Evolutionary conservation across 2,329 filamentous ascomycete species (phyloP), one percentile per base, ranked within the genome.

Genomic region (Myriosclerotinia scirpicola): DNA sequence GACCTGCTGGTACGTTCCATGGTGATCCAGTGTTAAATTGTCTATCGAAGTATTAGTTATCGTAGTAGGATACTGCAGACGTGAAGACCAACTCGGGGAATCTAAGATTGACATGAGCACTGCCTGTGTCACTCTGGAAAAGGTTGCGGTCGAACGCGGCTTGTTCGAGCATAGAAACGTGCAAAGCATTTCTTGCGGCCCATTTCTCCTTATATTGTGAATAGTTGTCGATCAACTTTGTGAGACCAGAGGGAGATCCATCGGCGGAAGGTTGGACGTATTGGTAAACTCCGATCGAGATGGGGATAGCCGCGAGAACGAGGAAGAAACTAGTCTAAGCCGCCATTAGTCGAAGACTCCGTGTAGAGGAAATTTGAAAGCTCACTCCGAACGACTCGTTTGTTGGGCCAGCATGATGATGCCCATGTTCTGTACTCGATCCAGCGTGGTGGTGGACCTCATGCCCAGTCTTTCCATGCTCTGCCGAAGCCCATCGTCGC

Each of bases 1-100:
- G 84, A 62, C 88, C 88, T 54, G 88, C 85, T 42, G 82, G 79
- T 65, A 89, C 83, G 74, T 90, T 90, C 77, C 81, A 87, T 20
- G 87, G 87, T 1, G 85, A 85, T 63, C 85, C 84, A 30, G 79
- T 77, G 75, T 90, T 89, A 78, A 90, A 84, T 70, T 84, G 79
- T 72, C 87, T 90, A 74, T 86, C 72, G 17, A 11, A 38, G 15
- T 22, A 44, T 52, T 44, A 48, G 48, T 34, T 53, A 34, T 15
- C 22, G 38, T 14, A 36, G 48, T 22, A 46, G 46, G 20, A 8
- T 30, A 63, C 6, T n/a, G 15, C 36, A 26, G 54, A 20, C 50
- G 15, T 15, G 60, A 56, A 38, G 63, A 84, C 87, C 69, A 84
- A 90, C 88, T 90, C 88, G 44, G 85, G 86, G 73, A 84, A 87